Evolutionary conservation across 768 basidiomycete genomes (phyloP).

Genomic region (Panus rudis): DNA sequence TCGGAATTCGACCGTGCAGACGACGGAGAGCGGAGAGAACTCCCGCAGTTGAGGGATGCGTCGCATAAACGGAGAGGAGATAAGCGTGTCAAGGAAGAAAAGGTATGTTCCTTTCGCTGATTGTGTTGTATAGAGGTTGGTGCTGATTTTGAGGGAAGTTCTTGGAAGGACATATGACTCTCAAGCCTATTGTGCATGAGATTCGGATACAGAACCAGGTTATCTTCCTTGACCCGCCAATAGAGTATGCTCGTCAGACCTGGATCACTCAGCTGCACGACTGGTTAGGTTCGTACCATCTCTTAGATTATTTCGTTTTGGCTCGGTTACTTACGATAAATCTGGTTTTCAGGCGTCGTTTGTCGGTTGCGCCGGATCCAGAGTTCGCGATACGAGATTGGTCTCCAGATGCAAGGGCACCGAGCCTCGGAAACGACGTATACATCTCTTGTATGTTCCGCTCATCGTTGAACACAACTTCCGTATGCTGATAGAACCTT

Average conservation of each 20-base stretch:
- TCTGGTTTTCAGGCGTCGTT: constrained; percentile 54
- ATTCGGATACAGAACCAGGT: constrained; percentile 98
- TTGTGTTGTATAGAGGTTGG: neutral
- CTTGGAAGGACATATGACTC: constrained; percentile 62
- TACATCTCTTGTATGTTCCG: constrained; percentile 60
- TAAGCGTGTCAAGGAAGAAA: constrained; percentile 73
- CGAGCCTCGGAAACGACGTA: constrained; percentile 68
- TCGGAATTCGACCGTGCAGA: constrained; percentile 75
- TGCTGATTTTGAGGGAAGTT: constrained; percentile 33
- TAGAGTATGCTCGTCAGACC: constrained; percentile 84
- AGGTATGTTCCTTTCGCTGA: constrained; percentile 36
- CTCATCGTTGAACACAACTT: neutral
- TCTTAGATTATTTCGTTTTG: neutral
- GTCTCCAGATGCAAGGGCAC: constrained; percentile 79
- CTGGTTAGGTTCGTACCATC: constrained; percentile 58
- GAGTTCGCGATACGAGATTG: constrained; percentile 95
- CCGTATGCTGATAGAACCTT: constrained; percentile 10
- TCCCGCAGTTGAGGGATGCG: constrained; percentile 44
- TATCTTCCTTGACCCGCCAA: constrained; percentile 96
- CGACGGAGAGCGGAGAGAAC: constrained; percentile 56
- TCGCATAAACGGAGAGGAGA: constrained; percentile 62
- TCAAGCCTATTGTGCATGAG: constrained; percentile 90
- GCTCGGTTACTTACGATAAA: neutral
- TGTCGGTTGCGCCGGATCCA: constrained; percentile 85
- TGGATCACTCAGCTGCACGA: constrained; percentile 90